Evolutionary conservation across 2,329 filamentous ascomycete species (phyloP).

Genomic region (Aureobasidium pullulans): DNA sequence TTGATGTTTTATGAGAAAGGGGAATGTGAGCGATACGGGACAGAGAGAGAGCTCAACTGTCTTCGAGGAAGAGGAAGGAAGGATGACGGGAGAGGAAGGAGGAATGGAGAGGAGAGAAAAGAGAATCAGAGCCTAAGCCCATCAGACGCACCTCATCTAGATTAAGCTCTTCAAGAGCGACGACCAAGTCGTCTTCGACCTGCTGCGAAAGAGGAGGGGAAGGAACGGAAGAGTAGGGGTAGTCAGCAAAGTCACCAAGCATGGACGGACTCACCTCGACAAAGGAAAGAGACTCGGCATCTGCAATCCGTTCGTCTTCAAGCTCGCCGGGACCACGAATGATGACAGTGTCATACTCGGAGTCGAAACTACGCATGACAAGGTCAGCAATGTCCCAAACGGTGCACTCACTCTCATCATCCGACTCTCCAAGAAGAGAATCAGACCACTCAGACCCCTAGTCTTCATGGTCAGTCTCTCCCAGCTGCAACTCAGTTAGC

Average conservation of each 20-base stretch:
- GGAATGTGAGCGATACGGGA: not conserved
- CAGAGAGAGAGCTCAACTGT: not conserved
- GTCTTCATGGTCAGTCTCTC: not conserved
- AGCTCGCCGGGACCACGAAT: not conserved
- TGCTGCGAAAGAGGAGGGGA: not conserved
- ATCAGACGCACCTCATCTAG: not conserved
- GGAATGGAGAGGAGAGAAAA: not conserved
- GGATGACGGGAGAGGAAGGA: not conserved
- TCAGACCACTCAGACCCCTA: constrained; percentile 8
- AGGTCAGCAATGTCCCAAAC: not conserved
- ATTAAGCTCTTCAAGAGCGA: not conserved
- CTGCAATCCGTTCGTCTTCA: not conserved
- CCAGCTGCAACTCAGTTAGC: not conserved
- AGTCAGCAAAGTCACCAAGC: no score
- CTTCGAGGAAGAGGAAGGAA: not conserved
- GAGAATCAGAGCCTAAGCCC: not conserved
- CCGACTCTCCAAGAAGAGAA: not conserved
- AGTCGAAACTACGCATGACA: not conserved
- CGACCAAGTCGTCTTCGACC: not conserved
- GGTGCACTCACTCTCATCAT: not conserved
- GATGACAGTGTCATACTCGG: not conserved
- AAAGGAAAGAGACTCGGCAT: not conserved
- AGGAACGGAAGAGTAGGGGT: not conserved
- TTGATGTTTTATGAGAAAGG: not conserved
- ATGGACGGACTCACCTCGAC: not conserved